phyloP scores from a whole-genome alignment of 805 yeast species.

The Saturnispora serradocipensis region DNA sequence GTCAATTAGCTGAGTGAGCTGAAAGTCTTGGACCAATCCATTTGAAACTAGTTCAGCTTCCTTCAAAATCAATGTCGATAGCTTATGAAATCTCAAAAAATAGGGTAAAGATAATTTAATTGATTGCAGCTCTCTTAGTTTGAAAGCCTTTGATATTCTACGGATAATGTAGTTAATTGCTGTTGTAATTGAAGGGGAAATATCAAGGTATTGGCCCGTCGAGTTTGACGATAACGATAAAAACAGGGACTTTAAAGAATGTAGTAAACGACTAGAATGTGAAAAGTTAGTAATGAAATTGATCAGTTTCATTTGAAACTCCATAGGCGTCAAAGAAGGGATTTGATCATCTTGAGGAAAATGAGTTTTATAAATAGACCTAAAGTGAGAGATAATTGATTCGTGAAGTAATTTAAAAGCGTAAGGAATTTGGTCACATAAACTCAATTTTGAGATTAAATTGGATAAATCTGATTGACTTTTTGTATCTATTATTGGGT shows the following conservation, averaged over 20 bases:
- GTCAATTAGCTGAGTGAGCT: slow-evolving; percentile 59
- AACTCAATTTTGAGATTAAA: background rate
- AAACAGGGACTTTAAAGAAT: slow-evolving; percentile 72
- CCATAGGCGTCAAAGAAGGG: slow-evolving; percentile 50
- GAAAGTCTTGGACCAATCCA: slow-evolving; percentile 50
- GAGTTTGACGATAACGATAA: slow-evolving; percentile 24
- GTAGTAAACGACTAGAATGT: slow-evolving; percentile 60
- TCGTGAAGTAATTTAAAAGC: slow-evolving; percentile 15
- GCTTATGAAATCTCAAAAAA: slow-evolving; percentile 58
- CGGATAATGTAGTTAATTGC: slow-evolving; percentile 66
- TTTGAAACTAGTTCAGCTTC: slow-evolving; percentile 74
- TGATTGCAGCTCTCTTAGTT: slow-evolving; percentile 66
- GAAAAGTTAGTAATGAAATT: slow-evolving; percentile 59
- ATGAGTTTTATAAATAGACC: slow-evolving; percentile 35
- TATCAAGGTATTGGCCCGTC: slow-evolving; percentile 39
- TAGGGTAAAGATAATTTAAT: slow-evolving; percentile 47
- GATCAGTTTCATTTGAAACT: slow-evolving; percentile 63
- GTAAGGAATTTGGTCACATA: background rate
- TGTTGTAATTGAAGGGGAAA: slow-evolving; percentile 52
- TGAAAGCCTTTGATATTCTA: slow-evolving; percentile 67
- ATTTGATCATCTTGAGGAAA: slow-evolving; percentile 5
- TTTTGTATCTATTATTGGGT: background rate
- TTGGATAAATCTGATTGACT: background rate
- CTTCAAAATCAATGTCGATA: slow-evolving; percentile 59
- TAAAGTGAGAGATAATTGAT: slow-evolving; percentile 36